Conservation (phyloP, 352 stramenopile species). For the Lagenidium giganteum region DNA sequence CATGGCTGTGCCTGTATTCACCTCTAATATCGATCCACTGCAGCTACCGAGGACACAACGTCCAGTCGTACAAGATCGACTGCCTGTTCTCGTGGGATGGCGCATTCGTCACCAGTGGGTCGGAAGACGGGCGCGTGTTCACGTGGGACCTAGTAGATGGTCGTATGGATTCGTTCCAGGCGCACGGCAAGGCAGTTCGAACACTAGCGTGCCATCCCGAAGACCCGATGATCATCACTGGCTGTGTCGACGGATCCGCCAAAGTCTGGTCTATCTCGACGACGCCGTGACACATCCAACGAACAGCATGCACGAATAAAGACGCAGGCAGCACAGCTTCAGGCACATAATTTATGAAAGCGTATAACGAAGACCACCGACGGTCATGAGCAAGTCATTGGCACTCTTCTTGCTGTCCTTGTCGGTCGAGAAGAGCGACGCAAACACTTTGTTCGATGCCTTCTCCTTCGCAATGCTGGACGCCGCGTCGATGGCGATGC, state of each 20-base stretch:
- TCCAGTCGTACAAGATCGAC: too few relatives aligned
- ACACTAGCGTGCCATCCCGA: slow-evolving; percentile 61
- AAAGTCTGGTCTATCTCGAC: slow-evolving; percentile 68
- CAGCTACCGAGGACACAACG: too few relatives aligned
- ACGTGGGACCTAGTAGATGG: slow-evolving; percentile 55
- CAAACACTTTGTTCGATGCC: slow-evolving; percentile 71
- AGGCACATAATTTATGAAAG: slow-evolving; percentile 42
- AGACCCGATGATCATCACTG: slow-evolving; percentile 56
- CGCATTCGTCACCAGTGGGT: not conserved
- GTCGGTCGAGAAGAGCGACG: slow-evolving; percentile 69
- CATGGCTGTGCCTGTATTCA: too few relatives aligned
- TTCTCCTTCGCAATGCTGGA: slow-evolving; percentile 67
- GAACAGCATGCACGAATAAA: too few relatives aligned
- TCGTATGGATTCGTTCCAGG: slow-evolving; percentile 33
- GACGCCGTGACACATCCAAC: too few relatives aligned
- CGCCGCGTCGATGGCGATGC: slow-evolving; percentile 52
- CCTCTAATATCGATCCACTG: too few relatives aligned
- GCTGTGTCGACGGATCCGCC: slow-evolving; percentile 51
- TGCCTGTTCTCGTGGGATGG: not conserved
- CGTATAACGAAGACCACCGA: slow-evolving; percentile 79
- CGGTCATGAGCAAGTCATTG: slow-evolving; percentile 83
- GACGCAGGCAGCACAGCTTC: slow-evolving; percentile 1
- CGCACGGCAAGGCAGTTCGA: slow-evolving; percentile 60
- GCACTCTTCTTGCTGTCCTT: slow-evolving; percentile 61
- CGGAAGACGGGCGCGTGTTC: too few relatives aligned